phyloP scores from a whole-genome alignment of 2,329 filamentous ascomycete genomes.

The Neophaeococcomyces aloes region DNA sequence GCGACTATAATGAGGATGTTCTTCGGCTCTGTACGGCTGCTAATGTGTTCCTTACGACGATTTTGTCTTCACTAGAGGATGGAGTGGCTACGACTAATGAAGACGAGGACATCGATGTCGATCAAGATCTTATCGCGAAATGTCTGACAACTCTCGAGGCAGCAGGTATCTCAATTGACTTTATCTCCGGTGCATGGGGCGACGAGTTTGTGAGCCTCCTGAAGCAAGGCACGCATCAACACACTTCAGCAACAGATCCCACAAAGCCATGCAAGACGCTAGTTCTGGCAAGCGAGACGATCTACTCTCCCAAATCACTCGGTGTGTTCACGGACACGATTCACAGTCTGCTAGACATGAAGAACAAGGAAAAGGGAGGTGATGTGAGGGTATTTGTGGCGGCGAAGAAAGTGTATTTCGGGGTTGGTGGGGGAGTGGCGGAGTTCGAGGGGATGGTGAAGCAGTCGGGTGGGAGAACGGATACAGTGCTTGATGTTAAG shows the following conservation, averaged over 20 bases:
- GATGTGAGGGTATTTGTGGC: conserved; percentile 44
- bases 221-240: conserved; percentile 19
- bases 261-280: conserved; percentile 20
- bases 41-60: conserved; percentile 50
- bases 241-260: background rate
- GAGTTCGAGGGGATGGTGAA: conserved; percentile 37
- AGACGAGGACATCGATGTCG: conserved; percentile 27
- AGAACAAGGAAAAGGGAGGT: background rate
- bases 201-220: conserved; percentile 36
- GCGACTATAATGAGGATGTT: conserved; percentile 53
- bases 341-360: conserved; percentile 37
- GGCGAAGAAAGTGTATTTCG: conserved; percentile 57
- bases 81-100: conserved; percentile 13
- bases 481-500: conserved; percentile 27
- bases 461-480: conserved; percentile 14
- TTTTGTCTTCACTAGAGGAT: conserved; percentile 15
- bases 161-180: conserved; percentile 39
- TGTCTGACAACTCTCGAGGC: conserved; percentile 36
- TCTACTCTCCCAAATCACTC: conserved; percentile 49
- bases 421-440: conserved; percentile 55
- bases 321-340: conserved; percentile 46
- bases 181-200: conserved; percentile 53
- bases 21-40: conserved; percentile 51
- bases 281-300: conserved; percentile 54
- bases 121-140: conserved; percentile 34